Evolutionary conservation across 1,284 basidiomycete genomes (phyloP), one percentile per base, ranked within the genome.

Genomic region (Apiotrichum laibachii): DNA sequence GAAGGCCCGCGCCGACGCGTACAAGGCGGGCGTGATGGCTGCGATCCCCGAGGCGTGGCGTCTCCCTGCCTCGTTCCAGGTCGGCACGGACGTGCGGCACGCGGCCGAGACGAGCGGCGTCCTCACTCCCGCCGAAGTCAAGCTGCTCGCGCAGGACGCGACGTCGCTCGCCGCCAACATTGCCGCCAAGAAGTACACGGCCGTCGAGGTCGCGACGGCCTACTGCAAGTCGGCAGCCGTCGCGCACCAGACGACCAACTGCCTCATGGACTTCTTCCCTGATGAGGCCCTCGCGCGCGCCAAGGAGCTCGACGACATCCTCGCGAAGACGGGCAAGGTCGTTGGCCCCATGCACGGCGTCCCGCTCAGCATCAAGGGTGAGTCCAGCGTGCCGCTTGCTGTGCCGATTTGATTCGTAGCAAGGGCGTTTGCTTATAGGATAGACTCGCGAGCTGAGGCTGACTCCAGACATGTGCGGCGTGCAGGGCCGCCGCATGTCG

Each of bases 201-300:
- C 71, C 0, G 65, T 71, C 13, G 62, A 68, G 40, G 70, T 71
- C 16, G 61, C 65, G n/a, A 66, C 55, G 12, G 72, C 71, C 10
- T 74, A 68, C 56, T 50, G 57, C 55, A 64, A 67, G 55, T 35
- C 60, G 2, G 67, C 70, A 2, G 64, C 66, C 3, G 56, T 72
- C 4, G 67, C 65, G n/a, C 68, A 71, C 48, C 68, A 69, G 60
- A 63, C 66, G 81, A 85, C 83, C 1, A 86, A 87, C 64, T 87
- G 85, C 69, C 72, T 88, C 50, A 87, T 86, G 13, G 87, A 88
- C 67, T 84, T 87, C 18, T 86, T 87, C 64, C 79, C 86, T 45
- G 84, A 86, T 0, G 80, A 82, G 31, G 86, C 84, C 0, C 75
- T 87, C 16, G 77, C 73, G 44, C 80, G 82, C 33, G 87, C 87